phyloP scores from a whole-genome alignment of 2,329 filamentous ascomycete species.

The Coniochaeta prunicola region DNA sequence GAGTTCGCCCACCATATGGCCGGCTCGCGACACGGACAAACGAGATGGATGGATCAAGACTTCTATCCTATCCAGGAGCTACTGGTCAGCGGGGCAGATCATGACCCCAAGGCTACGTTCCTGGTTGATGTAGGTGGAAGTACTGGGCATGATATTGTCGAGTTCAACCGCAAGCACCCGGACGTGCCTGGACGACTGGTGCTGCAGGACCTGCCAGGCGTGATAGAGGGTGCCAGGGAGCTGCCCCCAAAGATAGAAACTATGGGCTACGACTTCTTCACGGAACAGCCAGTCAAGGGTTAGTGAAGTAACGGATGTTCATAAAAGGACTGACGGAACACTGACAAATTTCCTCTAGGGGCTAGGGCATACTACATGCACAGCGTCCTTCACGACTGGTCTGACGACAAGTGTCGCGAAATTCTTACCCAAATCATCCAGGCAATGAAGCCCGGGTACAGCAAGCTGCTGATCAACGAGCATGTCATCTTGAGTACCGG shows the following conservation, averaged over 20 bases:
- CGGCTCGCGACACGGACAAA: constrained; percentile 20
- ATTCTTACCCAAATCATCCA: constrained; percentile 23
- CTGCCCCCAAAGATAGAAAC: constrained; percentile 23
- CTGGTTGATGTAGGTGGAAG: constrained; percentile 13
- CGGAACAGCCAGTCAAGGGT: constrained; percentile 25
- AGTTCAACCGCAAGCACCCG: constrained; percentile 12
- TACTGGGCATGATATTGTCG: constrained; percentile 11
- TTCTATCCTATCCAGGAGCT: constrained; percentile 23
- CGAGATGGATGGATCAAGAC: constrained; percentile 18
- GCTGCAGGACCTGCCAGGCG: constrained; percentile 18
- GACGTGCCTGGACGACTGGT: constrained; percentile 7
- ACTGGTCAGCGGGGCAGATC: constrained; percentile 19
- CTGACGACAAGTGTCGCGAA: constrained; percentile 21
- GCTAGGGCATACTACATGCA: constrained; percentile 29
- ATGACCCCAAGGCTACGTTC: background rate
- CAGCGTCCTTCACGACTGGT: constrained; percentile 28
- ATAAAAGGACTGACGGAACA: background rate
- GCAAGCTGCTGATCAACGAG: constrained; percentile 22
- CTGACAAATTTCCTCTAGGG: constrained; percentile 5
- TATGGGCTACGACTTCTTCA: constrained; percentile 20
- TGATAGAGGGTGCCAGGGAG: constrained; percentile 24
- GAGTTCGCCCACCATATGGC: constrained; percentile 12
- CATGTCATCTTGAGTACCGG: constrained; percentile 21
- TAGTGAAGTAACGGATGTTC: background rate
- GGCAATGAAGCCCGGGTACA: constrained; percentile 22